These are phyloP conservation scores for Celoporthe dispersa DNA, from an alignment of 2,329 filamentous ascomycete species.

Conservation along the genomic window DNA sequence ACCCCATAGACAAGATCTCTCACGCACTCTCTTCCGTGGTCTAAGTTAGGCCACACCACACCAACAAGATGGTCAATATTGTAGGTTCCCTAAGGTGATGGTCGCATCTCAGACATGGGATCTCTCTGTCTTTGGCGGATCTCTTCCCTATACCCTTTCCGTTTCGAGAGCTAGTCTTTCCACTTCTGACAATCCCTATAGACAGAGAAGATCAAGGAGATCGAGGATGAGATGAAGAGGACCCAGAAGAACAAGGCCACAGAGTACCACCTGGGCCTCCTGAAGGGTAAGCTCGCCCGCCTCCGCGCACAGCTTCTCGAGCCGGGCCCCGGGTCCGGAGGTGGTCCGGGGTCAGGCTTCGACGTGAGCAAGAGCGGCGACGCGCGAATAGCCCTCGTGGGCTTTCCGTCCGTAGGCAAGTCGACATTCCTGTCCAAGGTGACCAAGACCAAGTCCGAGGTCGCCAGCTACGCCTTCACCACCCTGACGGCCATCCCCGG, in stretches of 20 bases:
- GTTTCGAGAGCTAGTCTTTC: not conserved
- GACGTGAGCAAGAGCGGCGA: constrained; percentile 96
- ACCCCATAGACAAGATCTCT: not conserved
- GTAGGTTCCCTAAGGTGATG: constrained; percentile 1
- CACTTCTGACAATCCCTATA: not conserved
- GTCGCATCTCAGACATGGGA: not conserved
- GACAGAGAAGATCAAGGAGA: constrained; percentile 99
- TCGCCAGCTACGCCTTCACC: constrained; percentile 96
- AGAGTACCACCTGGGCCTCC: constrained; percentile 95
- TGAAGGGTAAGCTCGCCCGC: constrained; percentile 98
- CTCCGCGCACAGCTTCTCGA: constrained; percentile 93
- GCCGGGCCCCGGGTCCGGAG: constrained; percentile 77
- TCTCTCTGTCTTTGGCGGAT: not conserved
- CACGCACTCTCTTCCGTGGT: constrained; percentile 15
- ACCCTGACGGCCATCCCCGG: constrained; percentile 96
- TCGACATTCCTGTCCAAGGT: constrained; percentile 99
- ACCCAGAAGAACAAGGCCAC: constrained; percentile 79
- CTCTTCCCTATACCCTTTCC: not conserved
- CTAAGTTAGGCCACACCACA: constrained; percentile 30
- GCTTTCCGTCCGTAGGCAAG: constrained; percentile 98
- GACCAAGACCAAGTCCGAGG: constrained; percentile 95
- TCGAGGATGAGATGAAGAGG: constrained; percentile 99
- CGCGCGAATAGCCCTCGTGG: constrained; percentile 93
- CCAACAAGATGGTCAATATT: constrained; percentile 89
- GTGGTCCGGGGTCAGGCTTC: constrained; percentile 81